phyloP scores from a whole-genome alignment of 257 asterid genomes.

The Capsicum rhomboideum region DNA sequence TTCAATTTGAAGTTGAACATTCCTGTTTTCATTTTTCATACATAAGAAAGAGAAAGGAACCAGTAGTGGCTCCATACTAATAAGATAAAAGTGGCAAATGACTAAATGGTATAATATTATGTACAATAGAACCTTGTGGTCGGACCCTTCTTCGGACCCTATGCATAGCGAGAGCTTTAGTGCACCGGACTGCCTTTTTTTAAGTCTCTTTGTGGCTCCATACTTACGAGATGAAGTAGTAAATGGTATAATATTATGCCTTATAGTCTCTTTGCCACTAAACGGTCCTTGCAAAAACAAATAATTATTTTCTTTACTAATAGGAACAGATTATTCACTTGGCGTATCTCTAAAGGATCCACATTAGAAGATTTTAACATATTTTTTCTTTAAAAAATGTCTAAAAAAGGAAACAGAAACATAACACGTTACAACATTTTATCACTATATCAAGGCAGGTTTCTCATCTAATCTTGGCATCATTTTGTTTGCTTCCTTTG shows the following conservation, averaged over 20 bases:
- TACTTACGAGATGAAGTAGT: neutral
- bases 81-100: neutral
- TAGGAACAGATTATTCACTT: neutral
- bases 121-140: too few species aligned
- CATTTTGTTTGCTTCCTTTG: slow-evolving; percentile 69
- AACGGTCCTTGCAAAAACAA: neutral
- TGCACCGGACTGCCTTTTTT: too few species aligned
- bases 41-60: neutral
- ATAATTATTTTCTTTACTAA: neutral
- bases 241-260: neutral
- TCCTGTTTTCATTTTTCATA: neutral
- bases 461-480: neutral
- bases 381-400: neutral
- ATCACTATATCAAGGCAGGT: neutral
- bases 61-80: neutral
- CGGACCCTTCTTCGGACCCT: too few species aligned
- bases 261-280: neutral
- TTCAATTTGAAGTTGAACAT: neutral
- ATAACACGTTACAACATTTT: neutral
- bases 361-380: neutral
- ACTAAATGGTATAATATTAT: neutral
- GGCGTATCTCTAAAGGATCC: neutral
- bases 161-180: too few species aligned
- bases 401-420: neutral
- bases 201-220: too few species aligned